These are phyloP conservation scores for Shiraia sp. DNA, from an alignment of 2,329 filamentous ascomycete species.

Conservation along the genomic window DNA sequence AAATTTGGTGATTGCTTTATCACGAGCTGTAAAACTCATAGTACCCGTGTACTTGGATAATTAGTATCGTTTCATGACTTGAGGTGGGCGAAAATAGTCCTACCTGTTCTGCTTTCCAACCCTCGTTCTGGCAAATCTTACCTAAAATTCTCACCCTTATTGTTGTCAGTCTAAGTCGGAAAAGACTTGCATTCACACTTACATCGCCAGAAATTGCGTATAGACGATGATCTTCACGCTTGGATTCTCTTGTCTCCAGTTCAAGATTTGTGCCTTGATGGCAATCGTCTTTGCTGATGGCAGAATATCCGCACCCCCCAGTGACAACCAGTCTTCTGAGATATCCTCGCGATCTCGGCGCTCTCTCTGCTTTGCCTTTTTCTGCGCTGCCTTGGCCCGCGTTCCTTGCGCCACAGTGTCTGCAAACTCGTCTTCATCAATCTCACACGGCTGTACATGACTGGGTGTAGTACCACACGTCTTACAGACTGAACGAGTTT, in stretches of 20 bases:
- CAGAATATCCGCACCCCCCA: slow-evolving; percentile 42
- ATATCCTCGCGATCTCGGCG: slow-evolving; percentile 33
- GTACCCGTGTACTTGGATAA: slow-evolving; percentile 53
- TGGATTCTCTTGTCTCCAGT: slow-evolving; percentile 50
- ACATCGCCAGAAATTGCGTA: slow-evolving; percentile 60
- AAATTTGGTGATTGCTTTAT: slow-evolving; percentile 54
- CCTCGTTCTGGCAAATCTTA: slow-evolving; percentile 54
- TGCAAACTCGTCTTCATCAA: slow-evolving; percentile 16
- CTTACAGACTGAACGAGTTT: slow-evolving; percentile 26
- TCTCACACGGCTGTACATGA: slow-evolving; percentile 22
- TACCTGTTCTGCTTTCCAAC: slow-evolving; percentile 53
- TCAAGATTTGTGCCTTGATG: slow-evolving; percentile 50
- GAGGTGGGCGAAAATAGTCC: slow-evolving; percentile 3
- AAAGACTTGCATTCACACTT: slow-evolving; percentile 1
- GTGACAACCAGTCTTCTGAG: slow-evolving; percentile 44
- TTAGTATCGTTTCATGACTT: background rate
- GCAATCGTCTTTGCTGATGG: slow-evolving; percentile 53
- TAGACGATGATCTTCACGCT: slow-evolving; percentile 63
- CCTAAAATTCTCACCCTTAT: slow-evolving; percentile 52
- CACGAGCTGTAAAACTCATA: slow-evolving; percentile 50
- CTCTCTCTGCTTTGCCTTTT: slow-evolving; percentile 13
- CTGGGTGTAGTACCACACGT: slow-evolving; percentile 39
- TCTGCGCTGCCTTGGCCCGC: slow-evolving; percentile 18
- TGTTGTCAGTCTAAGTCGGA: slow-evolving; percentile 5
- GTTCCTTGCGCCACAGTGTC: slow-evolving; percentile 14